Evolutionary conservation across 352 stramenopile genomes (phyloP), one percentile per base, ranked within the genome.

Genomic region (Hyaloperonospora arabidopsidis): DNA sequence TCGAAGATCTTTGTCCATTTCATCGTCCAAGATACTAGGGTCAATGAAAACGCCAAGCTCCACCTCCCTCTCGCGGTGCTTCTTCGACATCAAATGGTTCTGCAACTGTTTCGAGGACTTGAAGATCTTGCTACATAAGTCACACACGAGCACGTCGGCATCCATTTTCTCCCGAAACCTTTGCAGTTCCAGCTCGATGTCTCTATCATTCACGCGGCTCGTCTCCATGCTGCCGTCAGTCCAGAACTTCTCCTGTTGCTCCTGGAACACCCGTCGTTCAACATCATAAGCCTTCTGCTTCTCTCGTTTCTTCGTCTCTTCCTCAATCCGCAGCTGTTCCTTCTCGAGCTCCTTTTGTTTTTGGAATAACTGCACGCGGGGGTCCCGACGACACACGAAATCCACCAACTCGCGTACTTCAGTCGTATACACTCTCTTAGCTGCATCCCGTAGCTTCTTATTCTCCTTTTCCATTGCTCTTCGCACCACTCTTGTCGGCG

Each of bases 401-500:
- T 94, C 81, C 38, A 89, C 81, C 2, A 94, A 73, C 46, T 89
- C 76, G 5, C 84, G 78, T 23, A 94, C 84, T 52, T 92, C 74
- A 21, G 65, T 71, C 12, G 67, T 89, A 58, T 89, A 94, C 15
- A 71, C 75, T 45, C 89, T 89, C 48, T 81, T 85, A 12, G 75
- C 84, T 17, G 67, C 62, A 46, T 94, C 81, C 8, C 84, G 79
- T n/a, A 88, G 61, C 64, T 92, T 91, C 47, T 87, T 88, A 63
- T 94, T 94, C 53, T 92, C 84, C 58, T 94, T 94, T 51, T 94
- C 84, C 82, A 91, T 92, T 2, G 80, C 76, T 32, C 84, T 76
- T 17, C 84, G 68, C 39, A 94, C 76, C 49, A 87, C 59, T 19
- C 84, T 76, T 21, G 69, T 94, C 29, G 84, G 78, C 13, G 78